These are phyloP conservation scores for Komagataella populi DNA, from an alignment of 805 yeast genomes.

Conservation along the genomic window DNA sequence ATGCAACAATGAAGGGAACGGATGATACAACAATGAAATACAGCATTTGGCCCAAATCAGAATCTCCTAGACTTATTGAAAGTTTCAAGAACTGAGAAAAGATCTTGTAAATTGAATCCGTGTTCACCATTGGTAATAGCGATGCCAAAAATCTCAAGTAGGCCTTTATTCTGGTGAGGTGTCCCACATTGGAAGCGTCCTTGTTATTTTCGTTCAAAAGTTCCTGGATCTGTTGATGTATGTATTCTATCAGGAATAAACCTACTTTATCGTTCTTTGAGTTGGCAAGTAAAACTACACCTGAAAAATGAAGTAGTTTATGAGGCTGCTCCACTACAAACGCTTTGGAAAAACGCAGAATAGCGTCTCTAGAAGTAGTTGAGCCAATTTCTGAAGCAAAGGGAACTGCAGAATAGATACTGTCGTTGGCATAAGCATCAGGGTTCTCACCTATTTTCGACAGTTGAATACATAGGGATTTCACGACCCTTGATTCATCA, in stretches of 20 bases:
- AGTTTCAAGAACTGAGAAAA: slow-evolving; percentile 38
- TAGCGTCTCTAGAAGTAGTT: slow-evolving; percentile 41
- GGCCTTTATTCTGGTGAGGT: slow-evolving; percentile 61
- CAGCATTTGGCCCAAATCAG: slow-evolving; percentile 54
- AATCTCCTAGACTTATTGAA: slow-evolving; percentile 50
- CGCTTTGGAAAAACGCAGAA: slow-evolving; percentile 53
- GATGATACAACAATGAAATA: slow-evolving; percentile 48
- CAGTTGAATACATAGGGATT: slow-evolving; percentile 30
- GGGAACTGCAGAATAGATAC: slow-evolving; percentile 55
- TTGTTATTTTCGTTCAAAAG: slow-evolving; percentile 23
- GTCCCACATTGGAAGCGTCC: slow-evolving; percentile 28
- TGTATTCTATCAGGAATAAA: slow-evolving; percentile 50
- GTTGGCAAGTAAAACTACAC: slow-evolving; percentile 53
- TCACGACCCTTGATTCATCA: not conserved
- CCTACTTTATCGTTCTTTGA: slow-evolving; percentile 54
- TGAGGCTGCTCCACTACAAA: slow-evolving; percentile 83
- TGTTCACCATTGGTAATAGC: slow-evolving; percentile 48
- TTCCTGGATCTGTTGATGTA: slow-evolving; percentile 50
- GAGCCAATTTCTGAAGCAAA: slow-evolving; percentile 55
- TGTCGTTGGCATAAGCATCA: slow-evolving; percentile 24
- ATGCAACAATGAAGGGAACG: slow-evolving; percentile 37
- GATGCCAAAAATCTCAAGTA: slow-evolving; percentile 57
- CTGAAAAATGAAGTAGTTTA: slow-evolving; percentile 61
- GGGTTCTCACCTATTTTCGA: slow-evolving; percentile 44
- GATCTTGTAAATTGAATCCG: slow-evolving; percentile 25